phyloP scores from a whole-genome alignment of 306 rosid genomes.

The Malus sieversii region DNA sequence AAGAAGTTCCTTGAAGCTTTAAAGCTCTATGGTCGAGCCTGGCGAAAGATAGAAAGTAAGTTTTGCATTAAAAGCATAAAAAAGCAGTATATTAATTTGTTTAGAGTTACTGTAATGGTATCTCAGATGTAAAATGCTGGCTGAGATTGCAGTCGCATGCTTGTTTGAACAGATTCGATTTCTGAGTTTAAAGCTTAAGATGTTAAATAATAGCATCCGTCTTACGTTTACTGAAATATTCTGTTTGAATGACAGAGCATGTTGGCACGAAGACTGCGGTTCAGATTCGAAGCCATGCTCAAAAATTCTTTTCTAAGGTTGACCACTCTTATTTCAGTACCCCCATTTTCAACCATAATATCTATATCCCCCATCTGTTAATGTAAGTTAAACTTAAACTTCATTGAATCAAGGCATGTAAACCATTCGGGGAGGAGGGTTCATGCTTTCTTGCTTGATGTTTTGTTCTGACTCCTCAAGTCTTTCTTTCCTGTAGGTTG shows the following conservation, averaged over 20 bases:
- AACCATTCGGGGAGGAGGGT: constrained; percentile 14
- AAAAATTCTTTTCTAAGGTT: constrained; percentile 91
- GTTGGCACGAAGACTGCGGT: constrained; percentile 87
- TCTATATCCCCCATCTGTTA: constrained; percentile 10
- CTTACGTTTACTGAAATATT: constrained; percentile 19
- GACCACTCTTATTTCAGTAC: constrained; percentile 36
- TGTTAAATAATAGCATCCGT: not conserved
- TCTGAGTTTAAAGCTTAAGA: not conserved
- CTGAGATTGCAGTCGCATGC: not conserved
- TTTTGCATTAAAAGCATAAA: not conserved
- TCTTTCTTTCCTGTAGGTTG: constrained; percentile 31
- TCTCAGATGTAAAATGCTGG: not conserved
- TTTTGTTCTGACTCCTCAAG: constrained; percentile 7
- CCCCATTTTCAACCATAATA: constrained; percentile 23
- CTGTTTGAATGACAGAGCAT: constrained; percentile 49
- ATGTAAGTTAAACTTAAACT: constrained; percentile 14
- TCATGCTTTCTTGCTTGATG: constrained; percentile 5
- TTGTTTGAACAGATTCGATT: not conserved
- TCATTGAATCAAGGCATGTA: constrained; percentile 19
- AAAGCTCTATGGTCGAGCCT: constrained; percentile 69
- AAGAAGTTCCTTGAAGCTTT: constrained; percentile 74
- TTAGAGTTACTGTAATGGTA: not conserved
- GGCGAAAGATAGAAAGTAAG: constrained; percentile 81
- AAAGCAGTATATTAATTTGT: not conserved
- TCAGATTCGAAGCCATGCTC: constrained; percentile 98